These are phyloP conservation scores for Solanum pinnatisectum DNA, from an alignment of 257 asterid species.

Conservation along the genomic window DNA sequence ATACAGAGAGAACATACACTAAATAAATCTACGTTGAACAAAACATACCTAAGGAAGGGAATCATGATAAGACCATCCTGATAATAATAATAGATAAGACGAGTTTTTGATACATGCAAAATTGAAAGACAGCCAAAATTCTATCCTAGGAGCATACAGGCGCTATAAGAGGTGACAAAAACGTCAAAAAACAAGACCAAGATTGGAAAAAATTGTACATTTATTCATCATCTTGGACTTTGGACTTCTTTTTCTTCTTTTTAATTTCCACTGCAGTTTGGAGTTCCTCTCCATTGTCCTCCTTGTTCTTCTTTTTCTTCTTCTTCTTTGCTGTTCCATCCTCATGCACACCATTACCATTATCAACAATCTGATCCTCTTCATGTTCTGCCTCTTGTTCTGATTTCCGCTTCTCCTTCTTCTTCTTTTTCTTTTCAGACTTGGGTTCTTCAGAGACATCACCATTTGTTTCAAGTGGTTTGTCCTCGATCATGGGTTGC, in stretches of 20 bases:
- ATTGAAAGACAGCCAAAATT: background rate
- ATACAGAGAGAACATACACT: background rate
- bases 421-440: conserved; percentile 76
- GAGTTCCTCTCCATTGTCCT: conserved; percentile 21
- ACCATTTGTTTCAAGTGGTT: conserved; percentile 28
- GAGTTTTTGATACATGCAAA: background rate
- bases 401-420: conserved; percentile 56
- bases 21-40: background rate
- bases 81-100: background rate
- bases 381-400: conserved; percentile 24
- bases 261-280: conserved; percentile 31
- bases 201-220: background rate
- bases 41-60: background rate
- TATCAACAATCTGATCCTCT: conserved; percentile 7
- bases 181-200: background rate
- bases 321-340: conserved; percentile 60
- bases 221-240: conserved; percentile 25
- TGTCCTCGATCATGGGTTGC: conserved; percentile 39
- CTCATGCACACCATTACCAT: conserved; percentile 24
- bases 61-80: background rate
- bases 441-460: conserved; percentile 50
- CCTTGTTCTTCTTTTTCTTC: conserved; percentile 57
- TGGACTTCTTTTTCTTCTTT: conserved; percentile 51
- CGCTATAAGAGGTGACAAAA: background rate
- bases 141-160: background rate